Base-by-base conservation (phyloP, 2,329 filamentous ascomycete species). In the Alternaria alternata region DNA sequence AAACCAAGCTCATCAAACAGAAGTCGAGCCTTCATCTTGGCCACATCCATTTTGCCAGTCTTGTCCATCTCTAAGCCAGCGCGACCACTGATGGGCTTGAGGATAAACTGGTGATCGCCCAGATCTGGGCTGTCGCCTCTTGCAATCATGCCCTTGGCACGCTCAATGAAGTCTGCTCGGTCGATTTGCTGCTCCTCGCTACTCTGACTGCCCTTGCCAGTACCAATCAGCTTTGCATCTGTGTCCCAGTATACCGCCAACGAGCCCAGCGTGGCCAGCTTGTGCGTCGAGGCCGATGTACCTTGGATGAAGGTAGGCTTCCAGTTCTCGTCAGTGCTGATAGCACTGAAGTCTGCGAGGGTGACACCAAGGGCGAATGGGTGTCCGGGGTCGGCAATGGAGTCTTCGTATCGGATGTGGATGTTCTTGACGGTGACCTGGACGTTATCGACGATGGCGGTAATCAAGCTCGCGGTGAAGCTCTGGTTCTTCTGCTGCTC, bases 361-460 rank as follows among this genome's bases (percentile, higher is more conserved):
- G 94, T 99, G 61, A 99, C 77, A 49, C 96, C 95, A 6, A 96
- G 86, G 5, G 95, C 93, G 72, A 99, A 99, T 0, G 96, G 94
- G 77, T 99, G 95, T 1, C 93, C 94, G 0, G 94, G 94, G 9
- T 94, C 92, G 20, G 95, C 96, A 71, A 99, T 93, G 14, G 94
- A 94, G 80, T 99, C 95, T 80, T 99, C 95, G 80, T 99, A 99
- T 70, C 95, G 92, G 65, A 99, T 88, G 78, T 99, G 95, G 61
- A 99, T 97, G 77, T 98, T 99, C 84, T 97, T 98, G 79, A 99
- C 89, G 24, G 91, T 95, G 70, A 99, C 92, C 79, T 99, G 95
- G 41, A 99, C 85, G 74, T 99, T 99, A 84, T 99, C 95, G 75
- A 98, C 93, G 74, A 99, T 96, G 70, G 97, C 97, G 38, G 94